These are phyloP conservation scores for Pichia thaimueangensis DNA, from an alignment of 805 yeast species.

Conservation along the genomic window DNA sequence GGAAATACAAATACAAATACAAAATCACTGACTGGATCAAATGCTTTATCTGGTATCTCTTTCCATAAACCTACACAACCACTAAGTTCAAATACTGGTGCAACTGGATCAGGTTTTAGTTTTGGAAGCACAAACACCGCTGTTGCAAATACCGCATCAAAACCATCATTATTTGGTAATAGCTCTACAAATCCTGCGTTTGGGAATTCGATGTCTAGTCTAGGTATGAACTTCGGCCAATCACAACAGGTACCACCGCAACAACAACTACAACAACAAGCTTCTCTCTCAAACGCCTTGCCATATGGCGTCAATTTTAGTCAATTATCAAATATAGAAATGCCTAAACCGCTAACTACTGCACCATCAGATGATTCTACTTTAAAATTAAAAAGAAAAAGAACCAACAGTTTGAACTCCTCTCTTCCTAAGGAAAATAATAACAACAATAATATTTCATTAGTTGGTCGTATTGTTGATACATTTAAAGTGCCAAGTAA, in stretches of 20 bases:
- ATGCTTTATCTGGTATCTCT: neutral
- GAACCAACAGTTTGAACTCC: conserved; percentile 18
- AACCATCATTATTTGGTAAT: conserved; percentile 24
- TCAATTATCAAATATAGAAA: conserved; percentile 15
- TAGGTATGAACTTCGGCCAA: conserved; percentile 13
- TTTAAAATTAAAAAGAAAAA: conserved; percentile 18
- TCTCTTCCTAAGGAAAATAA: conserved; percentile 11
- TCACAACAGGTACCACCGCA: conserved; percentile 8
- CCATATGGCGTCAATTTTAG: conserved; percentile 25
- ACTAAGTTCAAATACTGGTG: neutral
- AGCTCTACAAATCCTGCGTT: conserved; percentile 13
- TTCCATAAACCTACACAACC: neutral
- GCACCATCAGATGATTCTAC: conserved; percentile 3
- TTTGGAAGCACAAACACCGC: conserved; percentile 9
- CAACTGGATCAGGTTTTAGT: conserved; percentile 20
- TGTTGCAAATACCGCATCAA: neutral
- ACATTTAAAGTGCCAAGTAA: conserved; percentile 20
- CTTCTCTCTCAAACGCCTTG: neutral
- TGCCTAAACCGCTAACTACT: conserved; percentile 28
- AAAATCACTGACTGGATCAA: conserved; percentile 16
- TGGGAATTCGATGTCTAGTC: conserved; percentile 4
- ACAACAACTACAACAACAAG: conserved; percentile 3
- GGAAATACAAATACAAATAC: conserved; percentile 20
- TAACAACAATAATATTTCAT: neutral
- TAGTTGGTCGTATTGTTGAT: conserved; percentile 13